phyloP scores from a whole-genome alignment of 306 rosid species.

The Begonia peltatifolia region DNA sequence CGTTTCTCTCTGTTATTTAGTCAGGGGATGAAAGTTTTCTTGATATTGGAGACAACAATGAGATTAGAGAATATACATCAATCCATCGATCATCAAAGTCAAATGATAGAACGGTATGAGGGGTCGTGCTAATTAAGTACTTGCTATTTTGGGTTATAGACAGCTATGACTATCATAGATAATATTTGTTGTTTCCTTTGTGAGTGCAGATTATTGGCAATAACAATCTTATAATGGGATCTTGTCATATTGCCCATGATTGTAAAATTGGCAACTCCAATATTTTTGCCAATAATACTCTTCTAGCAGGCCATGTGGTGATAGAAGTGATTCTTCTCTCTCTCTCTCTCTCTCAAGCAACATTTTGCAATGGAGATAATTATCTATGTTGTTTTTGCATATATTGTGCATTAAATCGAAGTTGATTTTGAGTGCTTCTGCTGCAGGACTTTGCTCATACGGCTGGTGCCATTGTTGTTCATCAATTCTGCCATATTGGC shows the following conservation, averaged over 20 bases:
- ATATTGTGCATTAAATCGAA: constrained; percentile 6
- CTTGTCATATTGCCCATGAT: constrained; percentile 93
- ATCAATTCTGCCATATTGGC: constrained; percentile 84
- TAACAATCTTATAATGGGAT: constrained; percentile 88
- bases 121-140: neutral
- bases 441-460: constrained; percentile 79
- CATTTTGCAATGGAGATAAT: neutral
- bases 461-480: constrained; percentile 73
- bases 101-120: constrained; percentile 59
- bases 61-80: constrained; percentile 70
- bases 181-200: neutral
- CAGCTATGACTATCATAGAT: neutral
- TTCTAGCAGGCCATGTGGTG: constrained; percentile 81
- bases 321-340: constrained; percentile 52
- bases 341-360: constrained; percentile 1
- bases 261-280: constrained; percentile 71
- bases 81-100: constrained; percentile 84
- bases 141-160: neutral
- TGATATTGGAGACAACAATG: constrained; percentile 75
- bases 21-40: constrained; percentile 75
- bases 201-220: constrained; percentile 61
- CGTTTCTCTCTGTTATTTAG: constrained; percentile 24
- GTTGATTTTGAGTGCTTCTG: constrained; percentile 14
- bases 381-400: constrained; percentile 1
- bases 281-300: constrained; percentile 81